Base-by-base conservation (phyloP, 306 rosid species). In the Herpetospermum pedunculosum region DNA sequence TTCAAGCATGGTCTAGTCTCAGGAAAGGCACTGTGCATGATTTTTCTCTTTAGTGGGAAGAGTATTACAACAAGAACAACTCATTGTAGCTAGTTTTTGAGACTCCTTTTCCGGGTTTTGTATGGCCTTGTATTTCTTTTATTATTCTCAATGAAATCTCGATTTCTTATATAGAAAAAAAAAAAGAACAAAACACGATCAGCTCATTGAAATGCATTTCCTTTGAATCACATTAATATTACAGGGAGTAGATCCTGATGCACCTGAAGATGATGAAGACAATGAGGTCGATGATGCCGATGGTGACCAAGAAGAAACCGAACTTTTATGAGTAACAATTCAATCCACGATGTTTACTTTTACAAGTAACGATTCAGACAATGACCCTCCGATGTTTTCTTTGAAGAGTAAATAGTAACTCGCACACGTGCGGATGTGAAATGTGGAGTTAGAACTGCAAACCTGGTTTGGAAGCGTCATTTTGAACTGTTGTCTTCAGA, bases 251-350 rank as follows among this genome's bases (percentile, higher is more conserved):
- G 97, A 95, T 84, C 99, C 99, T 15, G 99, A 95, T 87, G 99
- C 99, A 80, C 96, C 96, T 10, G 99, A 95, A 83, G 97, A 95
- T 57, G 99, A 95, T 29, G 99, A 95, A 76, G 97, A 92, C 77
- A 95, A 91, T 25, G 99, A 95, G 77, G 91, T 89, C 8, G 99
- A 95, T 63, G 99, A 95, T 80, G 96, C 85, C 0, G 99, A 92
- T 53, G 96, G 88, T 80, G 99, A 95, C 85, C 99, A 88, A 85
- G 99, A 95, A 23, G 99, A 92, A 78, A 43, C 90, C 4, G 97
- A 95, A 69, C 96, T 95, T 76, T 76, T 95, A 32, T 95, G 84
- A 87, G 76, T 26, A 70, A 70, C 55, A 70, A 46, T 18, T 16
- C 74, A 23, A 64, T 5, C 6, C 70, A 25, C 37, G 4, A 41